Evolutionary conservation across 1,139 yeast species (phyloP).

Genomic region (Geotrichum candidum): DNA sequence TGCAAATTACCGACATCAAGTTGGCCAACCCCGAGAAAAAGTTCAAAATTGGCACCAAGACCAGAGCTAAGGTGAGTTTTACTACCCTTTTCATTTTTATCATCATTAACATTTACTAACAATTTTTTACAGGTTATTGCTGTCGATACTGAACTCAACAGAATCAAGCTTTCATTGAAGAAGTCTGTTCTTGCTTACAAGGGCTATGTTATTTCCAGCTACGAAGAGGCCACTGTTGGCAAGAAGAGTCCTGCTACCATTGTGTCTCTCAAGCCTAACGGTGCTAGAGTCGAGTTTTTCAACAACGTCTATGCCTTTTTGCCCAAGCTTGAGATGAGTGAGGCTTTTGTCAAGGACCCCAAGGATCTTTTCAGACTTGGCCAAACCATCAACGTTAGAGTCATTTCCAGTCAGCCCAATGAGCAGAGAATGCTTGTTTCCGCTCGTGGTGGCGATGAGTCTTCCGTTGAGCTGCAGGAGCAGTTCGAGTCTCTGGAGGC

Average conservation of each 20-base stretch:
- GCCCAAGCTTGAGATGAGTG: slow-evolving; percentile 85
- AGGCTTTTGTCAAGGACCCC: slow-evolving; percentile 73
- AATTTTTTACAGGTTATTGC: slow-evolving; percentile 30
- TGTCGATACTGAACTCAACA: slow-evolving; percentile 39
- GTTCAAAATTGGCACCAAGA: slow-evolving; percentile 75
- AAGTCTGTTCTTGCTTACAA: slow-evolving; percentile 71
- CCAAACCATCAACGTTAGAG: slow-evolving; percentile 73
- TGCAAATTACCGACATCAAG: slow-evolving; percentile 79
- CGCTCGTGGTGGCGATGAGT: slow-evolving; percentile 45
- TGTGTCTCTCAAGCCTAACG: slow-evolving; percentile 55
- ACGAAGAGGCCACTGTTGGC: slow-evolving; percentile 53
- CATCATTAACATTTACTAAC: slow-evolving; percentile 2
- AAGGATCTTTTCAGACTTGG: slow-evolving; percentile 75
- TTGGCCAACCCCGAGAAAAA: slow-evolving; percentile 87
- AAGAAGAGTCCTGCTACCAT: slow-evolving; percentile 70
- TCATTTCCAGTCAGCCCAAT: slow-evolving; percentile 52
- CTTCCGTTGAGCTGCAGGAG: slow-evolving; percentile 40
- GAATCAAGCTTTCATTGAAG: slow-evolving; percentile 64
- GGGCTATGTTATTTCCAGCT: slow-evolving; percentile 51
- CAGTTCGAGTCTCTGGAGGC: slow-evolving; percentile 46
- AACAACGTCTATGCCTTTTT: slow-evolving; percentile 72
- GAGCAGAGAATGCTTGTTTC: slow-evolving; percentile 61
- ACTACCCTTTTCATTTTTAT: slow-evolving; percentile 20
- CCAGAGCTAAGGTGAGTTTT: slow-evolving; percentile 55
- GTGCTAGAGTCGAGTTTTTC: slow-evolving; percentile 72